phyloP scores from a whole-genome alignment of 495 filamentous ascomycete species.

The Penicillium daleae region DNA sequence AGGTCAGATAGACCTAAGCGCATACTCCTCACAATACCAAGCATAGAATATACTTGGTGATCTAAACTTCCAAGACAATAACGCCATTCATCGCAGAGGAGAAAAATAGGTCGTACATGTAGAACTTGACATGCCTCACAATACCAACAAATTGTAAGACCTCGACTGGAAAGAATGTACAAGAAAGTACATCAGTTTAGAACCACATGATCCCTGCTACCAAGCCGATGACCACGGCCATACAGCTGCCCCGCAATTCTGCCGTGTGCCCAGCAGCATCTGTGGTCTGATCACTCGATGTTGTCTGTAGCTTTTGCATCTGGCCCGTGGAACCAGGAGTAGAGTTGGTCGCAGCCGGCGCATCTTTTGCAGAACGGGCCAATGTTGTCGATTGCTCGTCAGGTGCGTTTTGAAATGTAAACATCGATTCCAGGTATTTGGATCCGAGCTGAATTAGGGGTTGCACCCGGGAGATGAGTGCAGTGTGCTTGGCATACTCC shows the following conservation, averaged over 20 bases:
- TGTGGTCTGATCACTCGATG: conserved; percentile 29
- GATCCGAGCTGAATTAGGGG: conserved; percentile 8
- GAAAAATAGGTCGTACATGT: not conserved
- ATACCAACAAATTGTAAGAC: conserved; percentile 2
- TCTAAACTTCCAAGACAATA: not conserved
- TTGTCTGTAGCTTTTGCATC: conserved; percentile 13
- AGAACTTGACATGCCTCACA: not conserved
- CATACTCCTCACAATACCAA: conserved; percentile 31
- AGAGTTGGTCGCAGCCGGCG: conserved; percentile 4
- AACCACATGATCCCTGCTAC: conserved; percentile 51
- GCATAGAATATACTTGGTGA: conserved; percentile 5
- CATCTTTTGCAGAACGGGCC: not conserved
- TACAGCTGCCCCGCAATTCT: conserved; percentile 43
- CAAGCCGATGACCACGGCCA: conserved; percentile 49
- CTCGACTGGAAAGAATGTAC: conserved; percentile 2
- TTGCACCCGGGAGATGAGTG: conserved; percentile 2
- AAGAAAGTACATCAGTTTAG: conserved; percentile 14
- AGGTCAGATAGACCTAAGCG: conserved; percentile 18
- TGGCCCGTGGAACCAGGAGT: conserved; percentile 1
- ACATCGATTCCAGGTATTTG: conserved; percentile 11
- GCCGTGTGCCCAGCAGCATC: conserved; percentile 35
- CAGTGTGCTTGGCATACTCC: conserved; percentile 8
- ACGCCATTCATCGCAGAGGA: not conserved
- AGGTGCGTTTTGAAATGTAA: not conserved
- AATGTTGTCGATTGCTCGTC: not conserved